These are phyloP conservation scores for Cystoderma amianthinum DNA, from an alignment of 768 basidiomycete species.

Conservation along the genomic window DNA sequence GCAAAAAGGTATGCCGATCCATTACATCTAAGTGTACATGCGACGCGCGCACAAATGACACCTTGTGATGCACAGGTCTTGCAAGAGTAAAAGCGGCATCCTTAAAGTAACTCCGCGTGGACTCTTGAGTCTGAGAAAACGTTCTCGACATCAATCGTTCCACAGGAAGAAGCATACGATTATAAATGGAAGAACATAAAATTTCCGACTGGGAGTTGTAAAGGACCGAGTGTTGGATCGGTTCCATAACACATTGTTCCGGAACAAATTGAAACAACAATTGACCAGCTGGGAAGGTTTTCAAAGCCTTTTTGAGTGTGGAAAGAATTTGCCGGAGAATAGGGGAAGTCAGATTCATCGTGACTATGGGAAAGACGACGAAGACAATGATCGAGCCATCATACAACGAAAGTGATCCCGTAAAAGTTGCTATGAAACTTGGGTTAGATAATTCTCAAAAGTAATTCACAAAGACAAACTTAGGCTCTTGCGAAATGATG, in stretches of 20 bases:
- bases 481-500: constrained; percentile 60
- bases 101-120: constrained; percentile 45
- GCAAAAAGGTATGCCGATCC: constrained; percentile 50
- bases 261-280: constrained; percentile 72
- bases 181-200: constrained; percentile 63
- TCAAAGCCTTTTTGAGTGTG: constrained; percentile 49
- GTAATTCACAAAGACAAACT: too few relatives aligned
- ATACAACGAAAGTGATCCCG: constrained; percentile 30
- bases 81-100: constrained; percentile 63
- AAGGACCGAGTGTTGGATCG: constrained; percentile 34
- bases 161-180: constrained; percentile 57
- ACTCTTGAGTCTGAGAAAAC: constrained; percentile 32
- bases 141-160: constrained; percentile 53
- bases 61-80: constrained; percentile 29
- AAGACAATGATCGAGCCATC: constrained; percentile 54
- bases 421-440: constrained; percentile 42
- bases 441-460: too few relatives aligned
- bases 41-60: constrained; percentile 27
- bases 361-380: constrained; percentile 52
- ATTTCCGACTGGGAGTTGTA: constrained; percentile 36
- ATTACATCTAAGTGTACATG: constrained; percentile 35
- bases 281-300: constrained; percentile 38
- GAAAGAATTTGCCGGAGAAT: constrained; percentile 65
- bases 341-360: constrained; percentile 59
- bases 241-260: constrained; percentile 46